Base-by-base conservation (phyloP, 768 basidiomycete genomes). In the Chalciporus piperatus region DNA sequence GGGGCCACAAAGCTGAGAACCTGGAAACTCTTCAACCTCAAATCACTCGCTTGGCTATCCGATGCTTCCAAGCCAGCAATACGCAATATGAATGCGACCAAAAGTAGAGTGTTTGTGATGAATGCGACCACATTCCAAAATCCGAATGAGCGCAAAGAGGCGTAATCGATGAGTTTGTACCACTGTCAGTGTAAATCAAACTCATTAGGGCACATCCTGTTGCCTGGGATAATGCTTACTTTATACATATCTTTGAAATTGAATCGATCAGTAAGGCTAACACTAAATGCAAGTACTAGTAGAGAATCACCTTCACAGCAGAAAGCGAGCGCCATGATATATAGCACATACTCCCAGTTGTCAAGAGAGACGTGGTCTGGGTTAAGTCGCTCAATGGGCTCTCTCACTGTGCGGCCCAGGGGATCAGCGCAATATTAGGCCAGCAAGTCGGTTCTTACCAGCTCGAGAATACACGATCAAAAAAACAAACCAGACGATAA, bases 1-100 rank as follows among this genome's bases (percentile, higher is more conserved):
- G 92, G 92, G 2, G 91, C 81, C 6, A 89, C 92, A 68, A 86
- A 92, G 72, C 90, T 91, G 35, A 97, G 72, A 25, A 92, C 78
- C 63, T 95, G 92, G 72, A 97, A 98, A 67, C 93, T 95, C 51
- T 68, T 75, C 14, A 92, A 56, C 47, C 77, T 76, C 52, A 82
- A 59, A 46, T 62, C 57, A 22, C 64, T 61, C 17, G 71, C 68
- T 47, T 68, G 51, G 54, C 76, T 70, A 3, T 61, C 72, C 3
- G 67, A 55, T 4, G 66, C 63, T 6, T 44, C 54, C 7, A 87
- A 58, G 22, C 92, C 84, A 5, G 73, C 66, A 1, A 94, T 59
- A 28, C 95, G 88, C 42, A 96, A 68, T 7, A 74, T 62, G 63
- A 95, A 94, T 1, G 92, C 92, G 1, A 82, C 61, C 3, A 88